Conservation (phyloP, 345 rosid species). For the Lumnitzera racemosa region DNA sequence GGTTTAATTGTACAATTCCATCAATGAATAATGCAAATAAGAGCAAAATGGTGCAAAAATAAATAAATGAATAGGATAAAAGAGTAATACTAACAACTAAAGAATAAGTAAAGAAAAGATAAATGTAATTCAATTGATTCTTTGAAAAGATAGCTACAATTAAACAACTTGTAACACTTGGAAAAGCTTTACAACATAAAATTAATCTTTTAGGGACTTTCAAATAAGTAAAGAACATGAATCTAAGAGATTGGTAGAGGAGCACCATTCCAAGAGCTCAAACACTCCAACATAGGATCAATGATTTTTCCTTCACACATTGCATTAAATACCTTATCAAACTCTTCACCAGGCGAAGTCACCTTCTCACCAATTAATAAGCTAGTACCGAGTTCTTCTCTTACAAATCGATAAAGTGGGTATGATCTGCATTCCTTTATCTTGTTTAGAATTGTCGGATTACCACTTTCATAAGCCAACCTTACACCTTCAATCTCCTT, state of each 20-base stretch:
- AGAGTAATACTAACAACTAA: no score
- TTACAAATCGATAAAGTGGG: constrained; percentile 7
- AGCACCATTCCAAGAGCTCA: constrained; percentile 9
- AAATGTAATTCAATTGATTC: no score
- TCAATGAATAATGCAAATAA: no score
- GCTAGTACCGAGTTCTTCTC: constrained; percentile 6
- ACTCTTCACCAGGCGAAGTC: constrained; percentile 7
- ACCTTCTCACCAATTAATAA: constrained; percentile 8
- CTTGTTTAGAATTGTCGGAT: constrained; percentile 4
- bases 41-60: no score
- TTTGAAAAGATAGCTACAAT: no score
- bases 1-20: no score
- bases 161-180: no score
- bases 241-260: constrained; percentile 4
- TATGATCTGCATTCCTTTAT: constrained; percentile 14
- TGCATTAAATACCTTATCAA: constrained; percentile 9
- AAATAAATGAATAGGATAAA: no score
- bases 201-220: no score
- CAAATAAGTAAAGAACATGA: no score
- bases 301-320: constrained; percentile 10
- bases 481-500: constrained; percentile 13
- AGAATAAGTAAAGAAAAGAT: no score
- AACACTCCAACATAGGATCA: constrained; percentile 9
- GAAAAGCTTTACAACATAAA: no score
- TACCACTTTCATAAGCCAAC: constrained; percentile 4